Conservation (phyloP, 441 rosid species). For the Flueggea neowawraea region DNA sequence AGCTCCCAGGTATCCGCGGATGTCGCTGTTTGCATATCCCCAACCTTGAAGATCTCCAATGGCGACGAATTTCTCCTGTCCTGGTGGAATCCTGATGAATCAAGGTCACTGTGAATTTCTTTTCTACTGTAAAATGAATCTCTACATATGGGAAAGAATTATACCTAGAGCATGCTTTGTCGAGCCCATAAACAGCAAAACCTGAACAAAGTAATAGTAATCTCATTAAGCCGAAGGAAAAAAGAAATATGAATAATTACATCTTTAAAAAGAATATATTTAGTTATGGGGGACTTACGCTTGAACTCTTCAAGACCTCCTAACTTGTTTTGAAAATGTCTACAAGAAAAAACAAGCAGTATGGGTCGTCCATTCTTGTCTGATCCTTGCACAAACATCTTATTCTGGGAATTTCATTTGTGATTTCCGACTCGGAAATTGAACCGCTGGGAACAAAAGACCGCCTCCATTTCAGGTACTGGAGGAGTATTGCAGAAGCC, state of each 20-base stretch:
- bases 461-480: slow-evolving; percentile 47
- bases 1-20: slow-evolving; percentile 68
- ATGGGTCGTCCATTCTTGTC: slow-evolving; percentile 51
- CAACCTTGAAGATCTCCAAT: slow-evolving; percentile 79
- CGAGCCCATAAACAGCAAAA: slow-evolving; percentile 30
- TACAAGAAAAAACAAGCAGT: slow-evolving; percentile 19
- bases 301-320: slow-evolving; percentile 41
- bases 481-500: slow-evolving; percentile 41
- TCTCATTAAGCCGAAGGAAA: neutral
- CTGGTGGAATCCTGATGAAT: slow-evolving; percentile 30
- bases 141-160: neutral
- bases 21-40: slow-evolving; percentile 79
- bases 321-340: slow-evolving; percentile 35
- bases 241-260: neutral
- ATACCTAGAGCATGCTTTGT: slow-evolving; percentile 41
- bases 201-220: slow-evolving; percentile 20
- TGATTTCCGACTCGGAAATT: slow-evolving; percentile 26
- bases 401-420: slow-evolving; percentile 41
- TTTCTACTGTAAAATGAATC: slow-evolving; percentile 26
- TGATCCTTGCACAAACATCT: slow-evolving; percentile 50
- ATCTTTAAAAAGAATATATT: neutral
- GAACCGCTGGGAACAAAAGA: slow-evolving; percentile 35
- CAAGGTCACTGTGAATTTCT: slow-evolving; percentile 32
- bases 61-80: slow-evolving; percentile 38
- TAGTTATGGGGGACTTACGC: slow-evolving; percentile 24